Conservation (phyloP, 768 basidiomycete genomes). For the Mycena haematopus region DNA sequence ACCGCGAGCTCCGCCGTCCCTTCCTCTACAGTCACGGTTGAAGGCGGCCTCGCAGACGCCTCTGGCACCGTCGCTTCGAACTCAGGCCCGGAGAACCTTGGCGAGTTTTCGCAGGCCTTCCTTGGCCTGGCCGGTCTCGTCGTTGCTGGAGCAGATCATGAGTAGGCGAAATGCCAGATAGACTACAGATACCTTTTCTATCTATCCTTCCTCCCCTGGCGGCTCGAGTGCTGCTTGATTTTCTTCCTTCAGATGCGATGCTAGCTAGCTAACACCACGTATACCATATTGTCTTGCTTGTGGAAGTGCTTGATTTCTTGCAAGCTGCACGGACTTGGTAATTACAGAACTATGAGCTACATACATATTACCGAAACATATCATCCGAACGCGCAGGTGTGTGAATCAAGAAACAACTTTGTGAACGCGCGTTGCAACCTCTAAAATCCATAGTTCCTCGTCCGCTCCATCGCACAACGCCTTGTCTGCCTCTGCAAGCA, state of each 20-base stretch:
- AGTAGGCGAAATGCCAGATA: conserved; percentile 6
- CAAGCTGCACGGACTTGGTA: neutral
- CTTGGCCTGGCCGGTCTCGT: conserved; percentile 44
- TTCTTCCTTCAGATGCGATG: conserved; percentile 14
- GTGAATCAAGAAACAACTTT: conserved; percentile 56
- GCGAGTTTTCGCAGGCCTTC: conserved; percentile 43
- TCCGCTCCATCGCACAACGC: conserved; percentile 95
- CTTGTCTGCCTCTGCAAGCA: conserved; percentile 95
- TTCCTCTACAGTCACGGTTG: conserved; percentile 33
- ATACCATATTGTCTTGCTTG: conserved; percentile 10
- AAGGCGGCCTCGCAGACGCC: conserved; percentile 38
- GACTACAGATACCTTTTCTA: neutral
- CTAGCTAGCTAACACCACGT: conserved; percentile 25
- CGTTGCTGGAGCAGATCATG: conserved; percentile 36
- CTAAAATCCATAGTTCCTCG: conserved; percentile 94
- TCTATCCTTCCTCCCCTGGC: neutral
- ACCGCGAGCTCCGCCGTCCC: conserved; percentile 30
- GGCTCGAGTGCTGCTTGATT: conserved; percentile 13
- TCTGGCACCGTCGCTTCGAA: too few relatives aligned
- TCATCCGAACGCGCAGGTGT: too few relatives aligned
- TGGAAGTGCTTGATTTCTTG: conserved; percentile 6
- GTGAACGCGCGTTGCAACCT: conserved; percentile 81
- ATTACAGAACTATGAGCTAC: neutral
- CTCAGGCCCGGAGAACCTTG: conserved; percentile 41
- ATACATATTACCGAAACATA: neutral